phyloP scores from a whole-genome alignment of 2,329 filamentous ascomycete species.

The Sclerotinia nivalis region DNA sequence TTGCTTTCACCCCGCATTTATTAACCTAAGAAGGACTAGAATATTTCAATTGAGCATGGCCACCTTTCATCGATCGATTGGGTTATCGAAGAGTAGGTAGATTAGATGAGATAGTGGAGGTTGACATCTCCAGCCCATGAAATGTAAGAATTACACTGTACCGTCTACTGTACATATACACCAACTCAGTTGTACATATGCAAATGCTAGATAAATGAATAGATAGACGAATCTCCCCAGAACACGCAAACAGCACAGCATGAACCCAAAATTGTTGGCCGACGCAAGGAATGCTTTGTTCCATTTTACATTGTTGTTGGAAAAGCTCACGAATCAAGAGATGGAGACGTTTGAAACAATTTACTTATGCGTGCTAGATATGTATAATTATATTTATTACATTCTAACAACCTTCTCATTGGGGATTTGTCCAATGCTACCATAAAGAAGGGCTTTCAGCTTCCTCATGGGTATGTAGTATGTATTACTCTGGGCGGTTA shows the following conservation, averaged over 20 bases:
- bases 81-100: neutral
- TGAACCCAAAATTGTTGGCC: constrained; percentile 1
- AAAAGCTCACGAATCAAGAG: neutral
- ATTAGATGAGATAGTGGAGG: neutral
- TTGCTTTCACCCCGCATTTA: too few relatives aligned
- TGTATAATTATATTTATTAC: neutral
- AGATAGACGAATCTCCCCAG: constrained; percentile 16
- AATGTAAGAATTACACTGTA: neutral
- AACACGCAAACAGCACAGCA: constrained; percentile 16
- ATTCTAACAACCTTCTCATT: neutral
- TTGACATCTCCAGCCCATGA: neutral
- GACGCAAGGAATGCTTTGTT: constrained; percentile 18
- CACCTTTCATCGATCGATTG: too few relatives aligned
- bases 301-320: neutral
- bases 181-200: constrained; percentile 16
- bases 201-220: constrained; percentile 3
- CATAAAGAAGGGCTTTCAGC: neutral
- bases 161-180: neutral
- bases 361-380: neutral
- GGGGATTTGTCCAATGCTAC: neutral
- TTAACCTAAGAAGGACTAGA: too few relatives aligned
- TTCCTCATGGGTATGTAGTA: neutral
- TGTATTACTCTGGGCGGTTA: constrained; percentile 14
- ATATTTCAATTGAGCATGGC: too few relatives aligned
- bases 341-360: neutral